phyloP scores from a whole-genome alignment of 2,329 filamentous ascomycete genomes.

The Coniochaeta sp. region DNA sequence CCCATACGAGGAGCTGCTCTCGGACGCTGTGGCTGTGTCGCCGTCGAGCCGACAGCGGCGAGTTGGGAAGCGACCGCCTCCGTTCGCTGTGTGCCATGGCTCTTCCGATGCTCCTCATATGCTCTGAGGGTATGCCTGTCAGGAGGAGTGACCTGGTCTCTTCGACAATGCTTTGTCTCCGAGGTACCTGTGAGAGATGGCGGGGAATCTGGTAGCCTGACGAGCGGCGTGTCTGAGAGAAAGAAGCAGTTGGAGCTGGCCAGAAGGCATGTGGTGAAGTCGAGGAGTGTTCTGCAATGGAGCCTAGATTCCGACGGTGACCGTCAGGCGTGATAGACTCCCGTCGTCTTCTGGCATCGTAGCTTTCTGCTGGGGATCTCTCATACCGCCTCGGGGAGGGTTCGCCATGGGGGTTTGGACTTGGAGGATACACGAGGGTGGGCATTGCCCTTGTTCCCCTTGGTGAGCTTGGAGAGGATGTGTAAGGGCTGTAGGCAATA shows the following conservation, averaged over 20 bases:
- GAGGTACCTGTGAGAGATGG: constrained; percentile 9
- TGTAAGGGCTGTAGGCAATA: constrained; percentile 14
- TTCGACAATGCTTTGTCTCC: constrained; percentile 18
- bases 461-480: constrained; percentile 18
- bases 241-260: constrained; percentile 8
- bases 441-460: constrained; percentile 23
- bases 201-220: constrained; percentile 2
- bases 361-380: constrained; percentile 23
- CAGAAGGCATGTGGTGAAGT: constrained; percentile 3
- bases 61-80: constrained; percentile 15
- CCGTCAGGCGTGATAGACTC: constrained; percentile 7
- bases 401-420: constrained; percentile 21
- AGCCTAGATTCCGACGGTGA: constrained; percentile 12
- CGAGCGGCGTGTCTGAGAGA: constrained; percentile 9
- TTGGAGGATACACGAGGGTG: constrained; percentile 22
- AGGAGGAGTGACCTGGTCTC: constrained; percentile 23
- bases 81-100: constrained; percentile 11
- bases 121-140: constrained; percentile 12
- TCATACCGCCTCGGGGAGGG: constrained; percentile 26
- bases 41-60: constrained; percentile 5
- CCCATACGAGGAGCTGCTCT: constrained; percentile 31
- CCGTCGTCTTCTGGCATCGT: constrained; percentile 19
- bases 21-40: constrained; percentile 18
- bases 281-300: constrained; percentile 21
- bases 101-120: constrained; percentile 4